Conservation (phyloP, 345 rosid genomes). For the Euphorbia pulcherrima region DNA sequence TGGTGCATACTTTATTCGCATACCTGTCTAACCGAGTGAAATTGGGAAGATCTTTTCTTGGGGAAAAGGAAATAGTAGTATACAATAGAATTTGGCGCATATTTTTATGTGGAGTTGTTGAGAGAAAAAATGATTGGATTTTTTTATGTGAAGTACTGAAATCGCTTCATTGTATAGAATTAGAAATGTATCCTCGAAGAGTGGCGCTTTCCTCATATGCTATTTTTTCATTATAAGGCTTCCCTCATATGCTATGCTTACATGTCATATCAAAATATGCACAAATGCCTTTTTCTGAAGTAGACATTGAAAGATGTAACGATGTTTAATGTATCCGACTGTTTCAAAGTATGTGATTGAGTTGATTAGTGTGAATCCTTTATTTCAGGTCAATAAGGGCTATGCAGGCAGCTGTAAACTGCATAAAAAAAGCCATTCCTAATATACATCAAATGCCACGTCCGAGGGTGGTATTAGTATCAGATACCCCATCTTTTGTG, state of each 20-base stretch:
- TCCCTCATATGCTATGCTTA: background rate
- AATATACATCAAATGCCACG: conserved; percentile 36
- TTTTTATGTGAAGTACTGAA: background rate
- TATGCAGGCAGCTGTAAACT: conserved; percentile 60
- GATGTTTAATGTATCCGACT: background rate
- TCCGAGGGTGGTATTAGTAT: conserved; percentile 72
- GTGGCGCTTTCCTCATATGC: background rate
- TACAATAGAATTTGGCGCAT: background rate
- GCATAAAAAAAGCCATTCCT: conserved; percentile 50
- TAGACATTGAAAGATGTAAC: background rate
- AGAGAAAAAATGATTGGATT: background rate
- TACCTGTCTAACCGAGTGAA: background rate
- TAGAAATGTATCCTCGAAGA: background rate
- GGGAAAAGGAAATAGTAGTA: background rate
- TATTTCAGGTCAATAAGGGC: conserved; percentile 78
- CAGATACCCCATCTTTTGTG: conserved; percentile 79
- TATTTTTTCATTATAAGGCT: background rate
- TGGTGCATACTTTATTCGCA: background rate
- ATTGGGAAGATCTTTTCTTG: background rate
- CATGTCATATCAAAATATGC: background rate
- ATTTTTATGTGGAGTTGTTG: background rate
- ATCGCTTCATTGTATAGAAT: background rate
- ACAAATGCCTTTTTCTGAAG: background rate
- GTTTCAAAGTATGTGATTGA: background rate
- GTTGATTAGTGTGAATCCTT: conserved; percentile 4